Percentiles rank a stretch among this genome's conserved stretches.
Evolutionary conservation across 495 filamentous ascomycete genomes (phyloP).

Genomic region (Podospora anserina): DNA sequence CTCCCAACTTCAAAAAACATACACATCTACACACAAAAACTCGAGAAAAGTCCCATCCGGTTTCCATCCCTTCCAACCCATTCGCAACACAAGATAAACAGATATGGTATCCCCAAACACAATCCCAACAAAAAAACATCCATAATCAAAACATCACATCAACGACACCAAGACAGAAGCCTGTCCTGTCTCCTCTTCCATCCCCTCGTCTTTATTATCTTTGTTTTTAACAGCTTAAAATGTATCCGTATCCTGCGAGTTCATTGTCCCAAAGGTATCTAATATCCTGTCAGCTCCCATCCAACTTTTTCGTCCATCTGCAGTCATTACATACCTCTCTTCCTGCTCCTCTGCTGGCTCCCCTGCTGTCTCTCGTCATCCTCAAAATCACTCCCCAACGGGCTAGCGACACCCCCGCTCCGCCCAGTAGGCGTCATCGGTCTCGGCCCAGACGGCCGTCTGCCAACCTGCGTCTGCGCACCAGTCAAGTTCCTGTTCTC

Average conservation of each 20-base stretch:
- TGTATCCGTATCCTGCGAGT: constrained; percentile 52
- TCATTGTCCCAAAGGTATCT: constrained; percentile 55
- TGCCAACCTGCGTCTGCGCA: constrained; percentile 39
- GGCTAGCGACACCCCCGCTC: constrained; percentile 20
- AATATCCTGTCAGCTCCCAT: neutral
- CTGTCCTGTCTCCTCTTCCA: neutral
- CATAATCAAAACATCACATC: neutral
- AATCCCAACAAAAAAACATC: neutral
- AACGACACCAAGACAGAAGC: neutral
- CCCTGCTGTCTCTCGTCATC: constrained; percentile 23
- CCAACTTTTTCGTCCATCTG: too few species aligned
- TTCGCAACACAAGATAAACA: neutral
- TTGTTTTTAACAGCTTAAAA: constrained; percentile 34
- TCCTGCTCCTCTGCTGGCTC: constrained; percentile 37
- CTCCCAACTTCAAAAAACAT: neutral
- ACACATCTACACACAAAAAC: neutral
- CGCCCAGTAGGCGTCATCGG: constrained; percentile 49
- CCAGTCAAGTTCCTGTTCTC: constrained; percentile 50
- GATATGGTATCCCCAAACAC: neutral
- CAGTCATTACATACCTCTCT: constrained; percentile 43
- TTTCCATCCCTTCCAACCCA: neutral
- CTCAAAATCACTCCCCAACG: constrained; percentile 26
- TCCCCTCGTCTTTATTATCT: neutral
- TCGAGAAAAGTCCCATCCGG: neutral
- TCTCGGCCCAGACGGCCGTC: constrained; percentile 50